Evolutionary conservation across 192 early-diverging fungal species (phyloP).

Genomic region (Backusella circina): DNA sequence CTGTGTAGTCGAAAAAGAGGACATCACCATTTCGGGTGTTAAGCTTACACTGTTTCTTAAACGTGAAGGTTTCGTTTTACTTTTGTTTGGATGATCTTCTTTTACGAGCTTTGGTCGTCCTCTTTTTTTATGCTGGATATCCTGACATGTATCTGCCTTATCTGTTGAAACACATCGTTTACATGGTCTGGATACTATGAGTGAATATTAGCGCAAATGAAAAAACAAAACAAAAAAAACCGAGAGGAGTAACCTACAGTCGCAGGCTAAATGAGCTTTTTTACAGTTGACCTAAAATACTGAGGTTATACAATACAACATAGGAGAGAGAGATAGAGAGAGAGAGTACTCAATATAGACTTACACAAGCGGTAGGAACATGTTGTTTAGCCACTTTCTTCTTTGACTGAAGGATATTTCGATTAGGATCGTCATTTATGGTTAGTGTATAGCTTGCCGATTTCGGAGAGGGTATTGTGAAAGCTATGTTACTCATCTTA

Average conservation of each 20-base stretch:
- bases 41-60: conserved; percentile 12
- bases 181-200: conserved; percentile 50
- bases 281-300: conserved; percentile 64
- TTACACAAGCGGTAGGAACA: conserved; percentile 76
- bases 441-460: not conserved
- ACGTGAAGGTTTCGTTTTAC: conserved; percentile 41
- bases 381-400: conserved; percentile 59
- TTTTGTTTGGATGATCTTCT: conserved; percentile 73
- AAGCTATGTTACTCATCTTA: not conserved
- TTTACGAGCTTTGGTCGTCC: conserved; percentile 63
- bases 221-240: not conserved
- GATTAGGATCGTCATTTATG: not conserved
- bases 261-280: conserved; percentile 81
- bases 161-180: conserved; percentile 70
- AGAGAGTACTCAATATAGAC: not conserved
- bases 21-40: not conserved
- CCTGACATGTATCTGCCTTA: conserved; percentile 76
- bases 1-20: conserved; percentile 3
- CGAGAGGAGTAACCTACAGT: conserved; percentile 50
- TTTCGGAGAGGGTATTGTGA: not conserved
- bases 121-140: conserved; percentile 85
- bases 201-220: not conserved
- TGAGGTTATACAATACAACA: not conserved
- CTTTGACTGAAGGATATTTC: not conserved
- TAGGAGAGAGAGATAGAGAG: no score